Evolutionary conservation across 2,329 filamentous ascomycete species (phyloP), one percentile per base, ranked within the genome.

Genomic region (Xylariales sp.): DNA sequence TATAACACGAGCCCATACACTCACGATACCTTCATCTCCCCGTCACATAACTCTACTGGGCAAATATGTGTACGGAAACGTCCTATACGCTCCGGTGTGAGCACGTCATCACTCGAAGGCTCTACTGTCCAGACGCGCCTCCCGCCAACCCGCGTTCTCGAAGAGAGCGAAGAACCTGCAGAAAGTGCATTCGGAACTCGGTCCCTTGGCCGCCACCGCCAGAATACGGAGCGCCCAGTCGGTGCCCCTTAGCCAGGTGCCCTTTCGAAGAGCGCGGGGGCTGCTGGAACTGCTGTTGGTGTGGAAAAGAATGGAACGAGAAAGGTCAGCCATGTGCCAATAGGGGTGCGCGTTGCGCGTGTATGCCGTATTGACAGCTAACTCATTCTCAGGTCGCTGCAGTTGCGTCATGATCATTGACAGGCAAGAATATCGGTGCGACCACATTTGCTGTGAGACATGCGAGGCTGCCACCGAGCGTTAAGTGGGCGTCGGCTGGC

Each of bases 241-340:
- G 81, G 66, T 86, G 84, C 70, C 83, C 83, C 52, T 75, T 86
- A 64, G 70, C 80, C 7, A 78, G 79, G 57, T 87, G 85, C 62
- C 84, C 85, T 7, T 87, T 84, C 71, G 83, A 85, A 76, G 76
- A 78, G 55, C 81, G 82, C 65, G 82, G 83, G 64, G 80, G 85
- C 39, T 81, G 76, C 69, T 87, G 85, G 85, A 85, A 85, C 75
- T 87, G 85, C 76, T 87, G 85, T 75, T 86, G 84, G 84, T 87
- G 85, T 65, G 85, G 85, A 34, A 86, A 86, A 72, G 78, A 79
- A n/a, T 82, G 82, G 80, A 87, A 87, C 72, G 79, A 80, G 52
- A 77, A 78, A 32, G 85, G 73, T 73, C 23, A 49, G 71, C 56
- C 18, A 43, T n/a, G 54, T 48, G 34, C 8, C 12, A 28, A n/a